Evolutionary conservation across 2,329 filamentous ascomycete species (phyloP).

Genomic region (Drechslerella coelobrocha): DNA sequence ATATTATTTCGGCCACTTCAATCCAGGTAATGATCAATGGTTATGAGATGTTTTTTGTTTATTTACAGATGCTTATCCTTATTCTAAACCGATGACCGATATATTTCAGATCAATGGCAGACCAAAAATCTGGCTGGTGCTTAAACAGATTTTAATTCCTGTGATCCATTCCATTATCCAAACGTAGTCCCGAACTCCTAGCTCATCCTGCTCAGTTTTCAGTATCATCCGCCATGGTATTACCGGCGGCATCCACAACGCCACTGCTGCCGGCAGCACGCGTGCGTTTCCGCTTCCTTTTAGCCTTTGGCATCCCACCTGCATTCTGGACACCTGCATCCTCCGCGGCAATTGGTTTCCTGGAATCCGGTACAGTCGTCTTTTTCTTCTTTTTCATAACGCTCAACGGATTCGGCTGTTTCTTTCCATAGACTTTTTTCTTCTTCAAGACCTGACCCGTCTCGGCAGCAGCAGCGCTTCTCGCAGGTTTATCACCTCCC

Average conservation of each 20-base stretch:
- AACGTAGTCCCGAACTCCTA: too few species aligned
- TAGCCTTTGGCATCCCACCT: slow-evolving; percentile 26
- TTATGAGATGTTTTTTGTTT: too few species aligned
- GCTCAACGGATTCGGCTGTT: slow-evolving; percentile 74
- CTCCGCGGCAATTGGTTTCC: neutral
- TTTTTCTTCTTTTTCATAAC: slow-evolving; percentile 72
- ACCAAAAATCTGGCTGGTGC: too few species aligned
- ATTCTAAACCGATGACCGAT: too few species aligned
- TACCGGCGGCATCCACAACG: too few species aligned
- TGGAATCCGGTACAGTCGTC: slow-evolving; percentile 1
- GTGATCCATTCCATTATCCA: too few species aligned
- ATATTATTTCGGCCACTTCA: too few species aligned
- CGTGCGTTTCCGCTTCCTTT: slow-evolving; percentile 46
- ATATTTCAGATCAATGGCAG: too few species aligned
- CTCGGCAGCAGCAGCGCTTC: slow-evolving; percentile 35
- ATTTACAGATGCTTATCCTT: too few species aligned
- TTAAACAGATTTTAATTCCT: slow-evolving; percentile 7
- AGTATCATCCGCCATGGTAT: too few species aligned
- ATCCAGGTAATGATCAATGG: too few species aligned
- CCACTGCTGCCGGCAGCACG: slow-evolving; percentile 25
- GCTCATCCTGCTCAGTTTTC: too few species aligned
- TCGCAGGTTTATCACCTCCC: slow-evolving; percentile 40
- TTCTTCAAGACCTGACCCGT: slow-evolving; percentile 63
- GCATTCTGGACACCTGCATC: slow-evolving; percentile 15
- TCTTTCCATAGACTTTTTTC: slow-evolving; percentile 68